Percentiles rank a stretch among this genome's conserved stretches.
phyloP scores from a whole-genome alignment of 2,329 filamentous ascomycete species.

The Torrubiellomyces zombiae region DNA sequence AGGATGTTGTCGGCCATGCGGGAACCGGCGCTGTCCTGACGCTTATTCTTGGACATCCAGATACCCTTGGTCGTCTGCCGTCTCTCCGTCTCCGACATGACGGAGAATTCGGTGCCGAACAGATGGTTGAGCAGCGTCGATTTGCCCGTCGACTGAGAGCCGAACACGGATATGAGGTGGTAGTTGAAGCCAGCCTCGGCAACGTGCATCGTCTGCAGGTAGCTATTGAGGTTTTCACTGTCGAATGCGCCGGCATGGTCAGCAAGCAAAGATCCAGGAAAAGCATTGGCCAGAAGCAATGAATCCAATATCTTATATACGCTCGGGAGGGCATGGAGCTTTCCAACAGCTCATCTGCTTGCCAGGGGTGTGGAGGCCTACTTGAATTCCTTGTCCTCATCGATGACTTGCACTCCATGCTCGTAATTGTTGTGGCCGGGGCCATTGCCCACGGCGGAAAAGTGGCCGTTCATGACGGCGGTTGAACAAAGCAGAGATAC shows the following conservation, averaged over 20 bases:
- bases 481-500: too few relatives aligned
- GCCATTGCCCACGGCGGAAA: constrained; percentile 54
- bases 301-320: too few relatives aligned
- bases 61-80: constrained; percentile 98
- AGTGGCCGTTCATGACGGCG: constrained; percentile 59
- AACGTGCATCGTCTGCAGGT: constrained; percentile 64
- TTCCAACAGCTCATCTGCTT: too few relatives aligned
- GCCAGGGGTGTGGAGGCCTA: too few relatives aligned
- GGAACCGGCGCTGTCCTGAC: constrained; percentile 28
- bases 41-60: constrained; percentile 98
- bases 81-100: constrained; percentile 90
- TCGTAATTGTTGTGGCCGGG: constrained; percentile 55
- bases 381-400: constrained; percentile 90
- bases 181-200: constrained; percentile 94
- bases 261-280: neutral
- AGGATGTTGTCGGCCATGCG: constrained; percentile 94
- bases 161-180: constrained; percentile 96
- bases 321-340: too few relatives aligned
- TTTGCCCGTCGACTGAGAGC: constrained; percentile 96
- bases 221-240: constrained; percentile 63
- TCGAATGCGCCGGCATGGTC: constrained; percentile 2
- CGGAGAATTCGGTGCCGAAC: constrained; percentile 89
- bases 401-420: constrained; percentile 92
- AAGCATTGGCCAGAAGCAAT: too few relatives aligned
- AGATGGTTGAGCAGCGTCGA: constrained; percentile 92